A percentile compares a stretch with the other conserved stretches of the same genome.
These are phyloP conservation scores for Handroanthus guayacan DNA, from an alignment of 257 asterid genomes.

Conservation along the genomic window DNA sequence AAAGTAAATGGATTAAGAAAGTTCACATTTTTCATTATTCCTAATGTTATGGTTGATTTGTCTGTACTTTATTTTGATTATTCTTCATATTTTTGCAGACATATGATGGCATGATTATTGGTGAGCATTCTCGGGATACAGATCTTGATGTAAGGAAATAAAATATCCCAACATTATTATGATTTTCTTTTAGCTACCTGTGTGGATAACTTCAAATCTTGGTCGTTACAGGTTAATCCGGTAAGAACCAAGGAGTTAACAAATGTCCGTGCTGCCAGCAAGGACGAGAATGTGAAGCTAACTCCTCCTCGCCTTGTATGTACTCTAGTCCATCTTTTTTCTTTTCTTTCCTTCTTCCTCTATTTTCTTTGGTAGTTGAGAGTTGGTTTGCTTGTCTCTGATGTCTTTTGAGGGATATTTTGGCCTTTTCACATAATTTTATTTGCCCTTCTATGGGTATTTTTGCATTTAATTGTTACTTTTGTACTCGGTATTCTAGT, in stretches of 20 bases:
- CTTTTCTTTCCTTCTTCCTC: neutral
- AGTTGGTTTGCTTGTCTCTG: neutral
- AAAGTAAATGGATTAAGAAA: slow-evolving; percentile 25
- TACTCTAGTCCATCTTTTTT: slow-evolving; percentile 26
- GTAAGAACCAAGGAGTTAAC: slow-evolving; percentile 82
- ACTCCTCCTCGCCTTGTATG: slow-evolving; percentile 98
- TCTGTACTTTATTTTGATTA: neutral
- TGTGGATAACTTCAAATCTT: slow-evolving; percentile 33
- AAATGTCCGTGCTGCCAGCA: slow-evolving; percentile 84
- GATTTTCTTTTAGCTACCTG: neutral
- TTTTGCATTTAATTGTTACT: too few relatives aligned
- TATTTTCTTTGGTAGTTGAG: neutral
- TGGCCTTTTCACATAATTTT: too few relatives aligned
- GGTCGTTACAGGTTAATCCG: slow-evolving; percentile 78
- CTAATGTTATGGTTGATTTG: slow-evolving; percentile 17
- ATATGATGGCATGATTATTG: slow-evolving; percentile 98
- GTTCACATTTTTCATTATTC: slow-evolving; percentile 14
- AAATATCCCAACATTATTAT: neutral
- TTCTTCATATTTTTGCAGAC: slow-evolving; percentile 58
- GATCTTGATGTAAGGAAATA: slow-evolving; percentile 89
- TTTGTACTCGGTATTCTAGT: too few relatives aligned
- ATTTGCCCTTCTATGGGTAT: too few relatives aligned
- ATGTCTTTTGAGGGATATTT: too few relatives aligned
- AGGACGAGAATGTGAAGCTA: slow-evolving; percentile 91
- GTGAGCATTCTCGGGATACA: slow-evolving; percentile 95